A percentile compares a stretch with the other conserved stretches of the same genome.
These are phyloP conservation scores for Colletotrichum higginsianum DNA, from an alignment of 2,329 filamentous ascomycete species.

Conservation along the genomic window DNA sequence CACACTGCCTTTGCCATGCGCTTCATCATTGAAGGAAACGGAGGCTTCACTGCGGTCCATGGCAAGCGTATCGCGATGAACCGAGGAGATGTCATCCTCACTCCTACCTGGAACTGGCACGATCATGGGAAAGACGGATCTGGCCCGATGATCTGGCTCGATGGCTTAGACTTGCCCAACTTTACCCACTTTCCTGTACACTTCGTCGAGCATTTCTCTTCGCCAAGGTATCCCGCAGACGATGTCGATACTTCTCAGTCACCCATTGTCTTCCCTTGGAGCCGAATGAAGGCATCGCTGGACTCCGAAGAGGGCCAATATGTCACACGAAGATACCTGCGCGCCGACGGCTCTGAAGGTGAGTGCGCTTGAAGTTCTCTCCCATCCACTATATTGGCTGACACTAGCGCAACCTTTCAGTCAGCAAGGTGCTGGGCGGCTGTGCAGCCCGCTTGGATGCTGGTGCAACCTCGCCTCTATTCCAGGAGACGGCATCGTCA, in stretches of 20 bases:
- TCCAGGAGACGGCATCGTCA: conserved; percentile 65
- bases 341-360: conserved; percentile 51
- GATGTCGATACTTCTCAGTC: conserved; percentile 56
- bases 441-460: conserved; percentile 61
- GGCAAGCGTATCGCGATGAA: conserved; percentile 64
- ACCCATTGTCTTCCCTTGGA: conserved; percentile 65
- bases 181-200: conserved; percentile 66
- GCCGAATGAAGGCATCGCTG: conserved; percentile 58
- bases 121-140: conserved; percentile 69
- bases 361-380: background rate
- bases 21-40: conserved; percentile 69
- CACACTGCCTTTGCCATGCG: conserved; percentile 69
- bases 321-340: conserved; percentile 52
- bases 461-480: conserved; percentile 52
- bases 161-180: conserved; percentile 66
- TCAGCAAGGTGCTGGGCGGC: conserved; percentile 62
- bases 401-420: conserved; percentile 45
- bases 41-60: conserved; percentile 70
- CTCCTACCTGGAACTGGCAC: conserved; percentile 70
- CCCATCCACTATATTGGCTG: background rate
- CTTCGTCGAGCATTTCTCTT: conserved; percentile 65
- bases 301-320: conserved; percentile 52
- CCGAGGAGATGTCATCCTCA: conserved; percentile 68
- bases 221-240: conserved; percentile 59
- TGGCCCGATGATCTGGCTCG: conserved; percentile 70